Conservation (phyloP, 805 yeast genomes). For the Debaryomyces prosopidis region DNA sequence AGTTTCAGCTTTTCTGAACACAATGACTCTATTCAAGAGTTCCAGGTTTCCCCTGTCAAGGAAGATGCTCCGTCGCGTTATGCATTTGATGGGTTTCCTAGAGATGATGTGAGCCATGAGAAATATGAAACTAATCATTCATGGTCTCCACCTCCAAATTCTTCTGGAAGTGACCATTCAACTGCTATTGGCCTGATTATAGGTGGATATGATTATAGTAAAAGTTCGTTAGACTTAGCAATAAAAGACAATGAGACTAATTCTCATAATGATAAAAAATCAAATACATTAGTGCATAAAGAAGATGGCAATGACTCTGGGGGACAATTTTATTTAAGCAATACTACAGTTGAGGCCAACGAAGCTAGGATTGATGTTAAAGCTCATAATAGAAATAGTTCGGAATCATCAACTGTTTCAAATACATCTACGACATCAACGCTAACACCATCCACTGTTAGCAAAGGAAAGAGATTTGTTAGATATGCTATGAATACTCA, state of each 20-base stretch:
- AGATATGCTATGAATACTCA: constrained; percentile 44
- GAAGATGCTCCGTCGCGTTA: neutral
- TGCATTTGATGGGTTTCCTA: neutral
- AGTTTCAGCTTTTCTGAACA: constrained; percentile 26
- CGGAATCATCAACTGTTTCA: constrained; percentile 37
- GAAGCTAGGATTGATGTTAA: neutral
- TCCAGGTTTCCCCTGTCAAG: constrained; percentile 17
- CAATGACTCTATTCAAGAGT: constrained; percentile 21
- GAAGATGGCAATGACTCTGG: neutral
- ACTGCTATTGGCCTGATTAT: constrained; percentile 28
- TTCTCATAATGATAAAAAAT: neutral
- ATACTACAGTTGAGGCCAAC: neutral
- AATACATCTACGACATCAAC: constrained; percentile 31
- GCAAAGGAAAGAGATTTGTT: constrained; percentile 41
- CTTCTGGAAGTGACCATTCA: constrained; percentile 20
- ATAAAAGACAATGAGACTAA: neutral
- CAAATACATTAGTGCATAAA: neutral
- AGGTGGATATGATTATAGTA: constrained; percentile 29
- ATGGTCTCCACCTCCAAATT: constrained; percentile 15
- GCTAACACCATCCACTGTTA: constrained; percentile 7
- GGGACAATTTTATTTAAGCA: neutral
- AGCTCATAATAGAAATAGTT: constrained; percentile 31
- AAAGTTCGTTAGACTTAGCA: constrained; percentile 17
- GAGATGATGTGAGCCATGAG: constrained; percentile 2
- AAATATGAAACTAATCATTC: neutral